Base-by-base conservation (phyloP, 305 asterid species). In the Fraxinus baroniana region DNA sequence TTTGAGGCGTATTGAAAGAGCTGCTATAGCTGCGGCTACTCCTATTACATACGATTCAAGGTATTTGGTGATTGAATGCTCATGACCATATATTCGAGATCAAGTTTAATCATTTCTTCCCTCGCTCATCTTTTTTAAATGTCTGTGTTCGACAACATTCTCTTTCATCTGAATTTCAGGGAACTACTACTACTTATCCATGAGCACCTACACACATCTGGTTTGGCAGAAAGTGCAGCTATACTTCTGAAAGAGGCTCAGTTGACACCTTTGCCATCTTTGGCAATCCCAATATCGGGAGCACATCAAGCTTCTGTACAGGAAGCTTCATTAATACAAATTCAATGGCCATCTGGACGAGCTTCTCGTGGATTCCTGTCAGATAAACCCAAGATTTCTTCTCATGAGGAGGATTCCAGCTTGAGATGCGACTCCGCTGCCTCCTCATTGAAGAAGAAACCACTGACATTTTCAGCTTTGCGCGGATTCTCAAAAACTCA, bases 1-100 rank as follows among this genome's bases (percentile, higher is more conserved):
- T 77, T 82, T 97, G 87, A 90, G 98, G 92, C 99, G 99, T 77
- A 97, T 97, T 71, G 99, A 97, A 87, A 92, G 99, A 87, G 99
- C 97, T 88, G 98, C 98, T 81, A 94, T 97, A 83, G 98, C 99
- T 86, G 98, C 99, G 39, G 99, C 99, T 72, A 97, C 99, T 84
- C 99, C 98, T 70, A 94, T 97, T 83, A 92, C 99, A 81, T 97
- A 97, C 84, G 94, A 97, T 88, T 85, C 98, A 80, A 93, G 97
- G 99, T 92, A 90, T 60, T 78, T 82, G 76, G 68, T 33, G 18
- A 77, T 82, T 87, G 60, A 78, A 12, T 60, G 83, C 64, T 81
- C 78, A 49, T 85, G 76, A 76, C 72, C 26, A 20, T 18, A n/a
- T 9, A 24, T 24, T 49, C 72, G 24, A 74, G 37, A 15, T 81